A percentile compares a stretch with the other conserved stretches of the same genome.
Evolutionary conservation across 1,139 yeast genomes (phyloP).

Genomic region (Yamadazyma dendronema): DNA sequence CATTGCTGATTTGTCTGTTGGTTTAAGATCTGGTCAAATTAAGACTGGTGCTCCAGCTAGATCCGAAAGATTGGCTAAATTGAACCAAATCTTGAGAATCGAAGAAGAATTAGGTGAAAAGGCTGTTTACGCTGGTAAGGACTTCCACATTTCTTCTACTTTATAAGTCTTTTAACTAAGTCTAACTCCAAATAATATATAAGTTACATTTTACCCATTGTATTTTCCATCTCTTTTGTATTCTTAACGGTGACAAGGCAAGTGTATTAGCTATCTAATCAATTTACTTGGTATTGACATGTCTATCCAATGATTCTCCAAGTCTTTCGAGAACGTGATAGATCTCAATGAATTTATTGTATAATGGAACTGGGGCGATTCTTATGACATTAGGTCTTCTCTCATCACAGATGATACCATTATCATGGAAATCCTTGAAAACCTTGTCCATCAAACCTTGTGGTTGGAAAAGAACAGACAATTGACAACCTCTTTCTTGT

Average conservation of each 20-base stretch:
- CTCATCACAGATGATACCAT: constrained; percentile 81
- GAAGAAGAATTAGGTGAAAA: constrained; percentile 96
- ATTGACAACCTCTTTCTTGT: constrained; percentile 72
- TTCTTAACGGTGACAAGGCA: no score
- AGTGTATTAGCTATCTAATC: background rate
- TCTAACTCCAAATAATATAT: constrained; percentile 1
- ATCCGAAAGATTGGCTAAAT: constrained; percentile 98
- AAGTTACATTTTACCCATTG: background rate
- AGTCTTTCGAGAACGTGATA: constrained; percentile 45
- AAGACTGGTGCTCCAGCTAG: constrained; percentile 99
- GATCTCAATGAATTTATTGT: constrained; percentile 74
- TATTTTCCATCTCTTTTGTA: no score
- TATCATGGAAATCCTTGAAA: constrained; percentile 44
- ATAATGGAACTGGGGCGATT: constrained; percentile 79
- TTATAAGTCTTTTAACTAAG: constrained; percentile 25
- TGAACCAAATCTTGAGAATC: constrained; percentile 93
- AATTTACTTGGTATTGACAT: no score
- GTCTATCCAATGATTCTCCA: constrained; percentile 31
- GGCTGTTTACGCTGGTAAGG: constrained; percentile 89
- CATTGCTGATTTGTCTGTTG: constrained; percentile 95
- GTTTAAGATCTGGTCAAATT: constrained; percentile 96
- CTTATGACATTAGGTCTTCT: constrained; percentile 87
- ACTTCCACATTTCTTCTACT: constrained; percentile 60
- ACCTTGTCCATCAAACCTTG: constrained; percentile 65
- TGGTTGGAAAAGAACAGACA: constrained; percentile 62